Percentiles rank a stretch among this genome's conserved stretches.
These are phyloP conservation scores for Globisporangium takayamanum DNA, from an alignment of 352 stramenopile genomes.

Conservation along the genomic window DNA sequence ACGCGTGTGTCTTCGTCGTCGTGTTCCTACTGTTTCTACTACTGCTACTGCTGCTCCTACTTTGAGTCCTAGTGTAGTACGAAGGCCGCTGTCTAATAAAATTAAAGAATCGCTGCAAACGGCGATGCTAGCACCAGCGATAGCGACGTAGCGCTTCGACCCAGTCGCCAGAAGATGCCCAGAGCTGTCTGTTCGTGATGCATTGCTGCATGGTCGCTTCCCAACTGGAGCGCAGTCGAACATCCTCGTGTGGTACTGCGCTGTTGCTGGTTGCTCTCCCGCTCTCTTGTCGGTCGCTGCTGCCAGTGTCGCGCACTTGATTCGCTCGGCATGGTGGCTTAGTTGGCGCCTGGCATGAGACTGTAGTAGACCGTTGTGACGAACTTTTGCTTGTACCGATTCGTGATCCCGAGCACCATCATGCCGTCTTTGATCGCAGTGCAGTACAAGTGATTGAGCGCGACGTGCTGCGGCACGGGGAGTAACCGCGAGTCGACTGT, in stretches of 20 bases:
- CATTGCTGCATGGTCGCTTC: neutral
- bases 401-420: constrained; percentile 99
- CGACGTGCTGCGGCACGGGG: constrained; percentile 97
- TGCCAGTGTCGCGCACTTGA: neutral
- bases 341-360: constrained; percentile 83
- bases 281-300: neutral
- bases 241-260: neutral
- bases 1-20: too few species aligned
- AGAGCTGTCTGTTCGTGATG: neutral
- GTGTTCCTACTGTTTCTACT: neutral
- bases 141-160: too few species aligned
- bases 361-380: constrained; percentile 98
- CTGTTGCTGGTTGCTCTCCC: too few species aligned
- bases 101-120: too few species aligned
- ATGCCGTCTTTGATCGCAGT: constrained; percentile 99
- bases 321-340: constrained; percentile 8
- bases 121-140: too few species aligned
- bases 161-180: too few species aligned
- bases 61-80: too few species aligned
- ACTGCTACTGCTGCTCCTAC: neutral
- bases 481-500: constrained; percentile 93
- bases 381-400: constrained; percentile 97
- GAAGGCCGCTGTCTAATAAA: neutral
- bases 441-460: constrained; percentile 99
- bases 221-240: neutral